Evolutionary conservation across 1,284 basidiomycete species (phyloP).

Genomic region (Chiua sp.): DNA sequence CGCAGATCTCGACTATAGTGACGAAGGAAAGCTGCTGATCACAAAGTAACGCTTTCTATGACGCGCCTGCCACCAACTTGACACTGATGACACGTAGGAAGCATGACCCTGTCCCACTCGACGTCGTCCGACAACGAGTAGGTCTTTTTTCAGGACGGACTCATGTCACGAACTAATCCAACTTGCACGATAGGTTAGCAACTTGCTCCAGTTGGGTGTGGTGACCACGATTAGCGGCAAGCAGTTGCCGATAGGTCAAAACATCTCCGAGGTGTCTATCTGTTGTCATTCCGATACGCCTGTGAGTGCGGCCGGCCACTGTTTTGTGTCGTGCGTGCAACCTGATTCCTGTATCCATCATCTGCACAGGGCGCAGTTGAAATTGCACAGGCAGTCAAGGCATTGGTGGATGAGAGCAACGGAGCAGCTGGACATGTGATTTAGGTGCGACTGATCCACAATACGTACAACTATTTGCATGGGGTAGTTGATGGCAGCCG

Average conservation of each 20-base stretch:
- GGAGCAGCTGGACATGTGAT: conserved; percentile 17
- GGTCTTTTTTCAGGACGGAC: conserved; percentile 4
- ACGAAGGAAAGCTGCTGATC: conserved; percentile 59
- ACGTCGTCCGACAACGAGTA: conserved; percentile 52
- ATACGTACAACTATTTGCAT: no score
- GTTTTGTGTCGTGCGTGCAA: not conserved
- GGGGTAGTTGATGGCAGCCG: no score
- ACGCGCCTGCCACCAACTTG: no score
- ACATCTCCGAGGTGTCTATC: conserved; percentile 58
- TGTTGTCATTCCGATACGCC: conserved; percentile 73
- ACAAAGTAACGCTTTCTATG: conserved; percentile 48
- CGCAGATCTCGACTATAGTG: conserved; percentile 62
- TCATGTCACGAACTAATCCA: not conserved
- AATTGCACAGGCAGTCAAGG: conserved; percentile 53
- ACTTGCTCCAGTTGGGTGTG: conserved; percentile 47
- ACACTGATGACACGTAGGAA: conserved; percentile 40
- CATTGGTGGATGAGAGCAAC: conserved; percentile 57
- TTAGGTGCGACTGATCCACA: no score
- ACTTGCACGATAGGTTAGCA: conserved; percentile 41
- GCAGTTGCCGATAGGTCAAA: conserved; percentile 48
- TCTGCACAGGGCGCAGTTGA: conserved; percentile 54
- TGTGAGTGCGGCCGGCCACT: conserved; percentile 40
- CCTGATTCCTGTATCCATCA: no score
- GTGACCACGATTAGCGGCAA: conserved; percentile 53
- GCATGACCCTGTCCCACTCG: conserved; percentile 52